Base-by-base conservation (phyloP, 2,329 filamentous ascomycete genomes). In the Pseudodiploospora longispora region DNA sequence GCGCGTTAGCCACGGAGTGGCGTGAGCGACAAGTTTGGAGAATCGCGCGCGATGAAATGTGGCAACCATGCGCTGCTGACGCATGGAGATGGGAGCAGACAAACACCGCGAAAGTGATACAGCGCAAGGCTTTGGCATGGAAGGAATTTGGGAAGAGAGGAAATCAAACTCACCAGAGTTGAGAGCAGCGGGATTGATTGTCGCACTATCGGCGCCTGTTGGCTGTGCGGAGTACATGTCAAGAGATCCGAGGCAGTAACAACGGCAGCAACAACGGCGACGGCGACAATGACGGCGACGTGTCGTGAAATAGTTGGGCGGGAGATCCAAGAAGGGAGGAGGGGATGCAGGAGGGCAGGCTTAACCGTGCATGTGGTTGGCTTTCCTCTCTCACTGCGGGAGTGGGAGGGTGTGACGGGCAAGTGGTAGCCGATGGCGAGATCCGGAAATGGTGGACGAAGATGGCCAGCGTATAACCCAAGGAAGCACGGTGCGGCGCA, bases 171-270 rank as follows among this genome's bases (percentile, higher is more conserved):
- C 82, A 91, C 85, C 80, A 72, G 82, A 83, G 71, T 85, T 88
- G 71, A 95, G 76, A 52, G 85, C 86, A 60, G 87, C 87, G 64
- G 88, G 88, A 75, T 94, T 87, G 75, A 95, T 93, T 62, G 88
- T 94, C 64, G 85, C 86, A 73, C 84, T 84, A 65, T 87, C 84
- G 77, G 85, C 84, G 68, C 80, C 80, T 74, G 83, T 83, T 66
- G 82, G 76, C 67, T 56, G 62, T 48, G 56, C 59, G 50, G 61
- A 59, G 59, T 66, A 65, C 64, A 66, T 67, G 59, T 50, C 58
- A 54, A 46, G 55, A 47, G 47, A 47, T 46, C 43, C 53, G 52
- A 53, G 48, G 51, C 53, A 59, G 51, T 44, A 52, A 35, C 36
- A 41, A 42, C 42, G 44, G 36, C 37, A 41, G 44, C 41, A 44